Conservation (phyloP, 352 stramenopile genomes). For the Pythium phragmiticola region DNA sequence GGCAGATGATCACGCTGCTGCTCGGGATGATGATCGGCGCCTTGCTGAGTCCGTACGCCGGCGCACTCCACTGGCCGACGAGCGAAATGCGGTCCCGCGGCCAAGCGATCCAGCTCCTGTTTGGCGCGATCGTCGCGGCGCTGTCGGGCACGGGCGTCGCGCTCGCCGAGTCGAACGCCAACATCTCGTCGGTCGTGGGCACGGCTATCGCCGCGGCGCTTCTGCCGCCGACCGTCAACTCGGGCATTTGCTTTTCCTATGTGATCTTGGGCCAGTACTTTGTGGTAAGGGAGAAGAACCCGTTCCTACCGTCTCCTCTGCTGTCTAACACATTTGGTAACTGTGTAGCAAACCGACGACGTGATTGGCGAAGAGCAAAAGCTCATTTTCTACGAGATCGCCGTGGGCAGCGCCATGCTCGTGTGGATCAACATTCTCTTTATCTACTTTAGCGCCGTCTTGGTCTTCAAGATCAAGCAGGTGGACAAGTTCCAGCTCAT, state of each 20-base stretch:
- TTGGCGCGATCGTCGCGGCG: conserved; percentile 75
- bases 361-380: conserved; percentile 81
- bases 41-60: conserved; percentile 75
- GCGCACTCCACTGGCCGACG: conserved; percentile 78
- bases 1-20: conserved; percentile 70
- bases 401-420: conserved; percentile 76
- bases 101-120: conserved; percentile 78
- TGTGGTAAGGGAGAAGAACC: conserved; percentile 35
- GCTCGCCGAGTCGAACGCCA: conserved; percentile 82
- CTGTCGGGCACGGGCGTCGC: conserved; percentile 75
- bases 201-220: conserved; percentile 83
- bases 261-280: conserved; percentile 85
- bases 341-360: conserved; percentile 43
- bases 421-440: conserved; percentile 89
- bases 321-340: not conserved
- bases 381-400: conserved; percentile 86
- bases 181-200: conserved; percentile 89
- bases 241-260: conserved; percentile 85
- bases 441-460: conserved; percentile 82
- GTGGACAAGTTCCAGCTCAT: conserved; percentile 86
- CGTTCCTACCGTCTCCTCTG: not conserved
- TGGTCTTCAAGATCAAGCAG: conserved; percentile 90
- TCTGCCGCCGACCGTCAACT: conserved; percentile 85
- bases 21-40: conserved; percentile 81
- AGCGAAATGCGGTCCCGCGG: conserved; percentile 78